A percentile compares a stretch with the other conserved stretches of the same genome.
Evolutionary conservation across 2,329 filamentous ascomycete species (phyloP).

Genomic region (Neofusicoccum sp.): DNA sequence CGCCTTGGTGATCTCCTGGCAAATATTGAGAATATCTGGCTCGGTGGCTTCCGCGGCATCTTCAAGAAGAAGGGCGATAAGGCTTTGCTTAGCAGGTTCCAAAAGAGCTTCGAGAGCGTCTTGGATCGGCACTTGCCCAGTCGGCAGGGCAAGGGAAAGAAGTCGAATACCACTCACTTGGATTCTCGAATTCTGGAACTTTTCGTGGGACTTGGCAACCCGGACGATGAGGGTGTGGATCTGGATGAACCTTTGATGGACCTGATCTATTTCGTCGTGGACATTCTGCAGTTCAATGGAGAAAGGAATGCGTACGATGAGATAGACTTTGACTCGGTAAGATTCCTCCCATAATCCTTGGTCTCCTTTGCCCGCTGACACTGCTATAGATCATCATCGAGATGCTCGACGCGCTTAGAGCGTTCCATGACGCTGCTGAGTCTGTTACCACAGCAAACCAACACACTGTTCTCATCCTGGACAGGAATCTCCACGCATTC

Average conservation of each 20-base stretch:
- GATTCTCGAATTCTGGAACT: slow-evolving; percentile 77
- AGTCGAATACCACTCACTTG: slow-evolving; percentile 53
- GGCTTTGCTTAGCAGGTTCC: slow-evolving; percentile 72
- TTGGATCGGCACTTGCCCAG: slow-evolving; percentile 87
- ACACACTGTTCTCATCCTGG: slow-evolving; percentile 87
- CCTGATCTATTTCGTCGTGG: slow-evolving; percentile 92
- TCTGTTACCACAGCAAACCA: slow-evolving; percentile 30
- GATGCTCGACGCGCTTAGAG: slow-evolving; percentile 78
- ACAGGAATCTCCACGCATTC: slow-evolving; percentile 87
- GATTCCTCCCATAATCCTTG: background rate
- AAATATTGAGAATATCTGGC: slow-evolving; percentile 90
- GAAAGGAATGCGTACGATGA: slow-evolving; percentile 97
- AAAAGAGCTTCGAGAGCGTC: slow-evolving; percentile 74
- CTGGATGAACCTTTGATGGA: slow-evolving; percentile 90
- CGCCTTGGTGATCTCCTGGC: slow-evolving; percentile 76
- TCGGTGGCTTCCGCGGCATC: slow-evolving; percentile 93
- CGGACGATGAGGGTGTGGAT: slow-evolving; percentile 66
- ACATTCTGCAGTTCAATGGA: slow-evolving; percentile 94
- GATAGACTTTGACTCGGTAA: slow-evolving; percentile 79
- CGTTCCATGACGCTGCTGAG: slow-evolving; percentile 65
- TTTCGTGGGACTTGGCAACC: slow-evolving; percentile 82
- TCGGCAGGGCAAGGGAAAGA: slow-evolving; percentile 63
- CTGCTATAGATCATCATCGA: slow-evolving; percentile 73
- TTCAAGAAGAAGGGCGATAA: slow-evolving; percentile 71
- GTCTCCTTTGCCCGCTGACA: background rate